Percentiles rank a stretch among this genome's conserved stretches.
phyloP scores from a whole-genome alignment of 257 asterid species.

The Sherardia arvensis region DNA sequence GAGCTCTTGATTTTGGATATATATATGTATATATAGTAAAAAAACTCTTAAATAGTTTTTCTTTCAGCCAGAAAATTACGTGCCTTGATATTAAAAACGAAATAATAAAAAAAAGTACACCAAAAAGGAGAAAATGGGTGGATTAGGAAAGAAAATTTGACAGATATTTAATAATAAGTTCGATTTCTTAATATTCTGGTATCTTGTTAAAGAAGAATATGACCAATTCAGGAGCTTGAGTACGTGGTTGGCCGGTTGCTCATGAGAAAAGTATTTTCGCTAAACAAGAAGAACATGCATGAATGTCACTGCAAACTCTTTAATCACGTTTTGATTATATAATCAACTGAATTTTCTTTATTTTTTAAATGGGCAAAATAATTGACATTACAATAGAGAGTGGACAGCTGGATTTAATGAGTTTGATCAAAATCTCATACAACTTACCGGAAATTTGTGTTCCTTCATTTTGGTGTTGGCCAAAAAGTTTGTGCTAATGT shows the following conservation, averaged over 20 bases:
- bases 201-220: background rate
- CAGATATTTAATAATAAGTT: background rate
- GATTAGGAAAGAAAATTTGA: background rate
- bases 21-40: no score
- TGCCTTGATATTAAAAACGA: background rate
- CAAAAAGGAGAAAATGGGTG: background rate
- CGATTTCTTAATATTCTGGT: background rate
- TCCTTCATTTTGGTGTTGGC: no score
- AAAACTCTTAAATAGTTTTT: no score
- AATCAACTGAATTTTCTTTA: background rate
- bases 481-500: no score
- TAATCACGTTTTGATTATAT: background rate
- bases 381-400: background rate
- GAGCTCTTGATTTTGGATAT: background rate
- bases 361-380: background rate
- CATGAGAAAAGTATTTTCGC: background rate
- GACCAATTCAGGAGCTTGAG: background rate
- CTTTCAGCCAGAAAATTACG: background rate
- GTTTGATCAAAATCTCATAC: no score
- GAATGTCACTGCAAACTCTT: background rate
- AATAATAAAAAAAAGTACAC: background rate
- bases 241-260: background rate
- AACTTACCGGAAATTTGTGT: no score
- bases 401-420: no score
- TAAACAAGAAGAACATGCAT: background rate